phyloP scores from a whole-genome alignment of 441 rosid genomes.

The Gossypium trilobum region DNA sequence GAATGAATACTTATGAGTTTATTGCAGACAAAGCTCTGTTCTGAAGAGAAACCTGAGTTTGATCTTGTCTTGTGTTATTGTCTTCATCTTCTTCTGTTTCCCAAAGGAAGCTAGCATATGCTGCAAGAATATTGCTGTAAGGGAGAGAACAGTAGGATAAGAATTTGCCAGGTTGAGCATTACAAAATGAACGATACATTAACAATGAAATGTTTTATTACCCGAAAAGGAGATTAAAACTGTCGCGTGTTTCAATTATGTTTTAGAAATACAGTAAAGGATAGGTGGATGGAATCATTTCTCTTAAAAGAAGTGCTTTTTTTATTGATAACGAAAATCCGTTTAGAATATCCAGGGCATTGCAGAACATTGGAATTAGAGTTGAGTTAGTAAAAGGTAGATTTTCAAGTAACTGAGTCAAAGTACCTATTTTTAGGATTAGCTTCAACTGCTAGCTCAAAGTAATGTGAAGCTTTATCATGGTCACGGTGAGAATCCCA shows the following conservation, averaged over 20 bases:
- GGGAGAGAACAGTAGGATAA: background rate
- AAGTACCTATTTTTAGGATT: conserved; percentile 54
- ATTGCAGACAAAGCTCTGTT: conserved; percentile 13
- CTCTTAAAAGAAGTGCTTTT: background rate
- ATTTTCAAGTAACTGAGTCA: background rate
- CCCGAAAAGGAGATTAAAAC: no score
- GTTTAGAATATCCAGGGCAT: background rate
- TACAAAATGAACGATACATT: background rate
- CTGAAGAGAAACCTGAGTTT: conserved; percentile 13
- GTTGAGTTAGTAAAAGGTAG: background rate
- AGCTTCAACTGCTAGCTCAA: conserved; percentile 50
- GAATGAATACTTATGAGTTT: conserved; percentile 9
- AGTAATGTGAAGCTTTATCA: conserved; percentile 44
- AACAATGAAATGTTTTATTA: background rate
- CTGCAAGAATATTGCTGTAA: conserved; percentile 59
- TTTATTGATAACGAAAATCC: background rate
- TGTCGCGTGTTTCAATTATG: no score
- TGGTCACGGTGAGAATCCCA: conserved; percentile 64
- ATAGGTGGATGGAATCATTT: background rate
- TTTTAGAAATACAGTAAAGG: no score
- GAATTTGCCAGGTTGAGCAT: conserved; percentile 10
- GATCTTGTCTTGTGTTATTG: conserved; percentile 16
- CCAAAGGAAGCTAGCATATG: conserved; percentile 76
- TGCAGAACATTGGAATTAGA: background rate
- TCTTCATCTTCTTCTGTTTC: conserved; percentile 45